Evolutionary conservation across 768 basidiomycete species (phyloP).

Genomic region (Cubamyces sp.): DNA sequence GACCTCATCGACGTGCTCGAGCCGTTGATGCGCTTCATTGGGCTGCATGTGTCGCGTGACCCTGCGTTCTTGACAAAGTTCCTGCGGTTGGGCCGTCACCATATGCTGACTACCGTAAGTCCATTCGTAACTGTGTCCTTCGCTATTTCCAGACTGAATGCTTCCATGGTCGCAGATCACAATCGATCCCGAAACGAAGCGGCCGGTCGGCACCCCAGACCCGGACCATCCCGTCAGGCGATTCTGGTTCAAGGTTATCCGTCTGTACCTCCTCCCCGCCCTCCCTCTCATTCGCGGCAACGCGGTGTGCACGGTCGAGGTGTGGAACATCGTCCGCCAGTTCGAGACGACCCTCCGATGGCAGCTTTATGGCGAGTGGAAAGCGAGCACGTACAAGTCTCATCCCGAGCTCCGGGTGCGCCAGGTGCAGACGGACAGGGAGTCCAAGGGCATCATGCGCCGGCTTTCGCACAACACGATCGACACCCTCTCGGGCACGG

Average conservation of each 20-base stretch:
- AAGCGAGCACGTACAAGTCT: conserved; percentile 65
- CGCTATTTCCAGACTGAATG: conserved; percentile 3
- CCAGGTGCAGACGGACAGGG: conserved; percentile 80
- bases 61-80: conserved; percentile 79
- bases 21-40: conserved; percentile 78
- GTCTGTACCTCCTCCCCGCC: conserved; percentile 83
- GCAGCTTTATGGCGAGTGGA: conserved; percentile 97
- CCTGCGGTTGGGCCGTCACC: conserved; percentile 72
- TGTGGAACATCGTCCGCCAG: conserved; percentile 87
- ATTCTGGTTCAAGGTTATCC: conserved; percentile 87
- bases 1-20: conserved; percentile 79
- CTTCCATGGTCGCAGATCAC: conserved; percentile 40
- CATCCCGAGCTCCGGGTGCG: conserved; percentile 83
- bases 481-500: conserved; percentile 80
- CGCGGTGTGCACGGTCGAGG: conserved; percentile 86
- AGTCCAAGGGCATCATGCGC: conserved; percentile 87
- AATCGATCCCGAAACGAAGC: conserved; percentile 65
- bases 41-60: conserved; percentile 81
- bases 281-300: conserved; percentile 84
- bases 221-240: conserved; percentile 60
- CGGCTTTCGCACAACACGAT: conserved; percentile 85
- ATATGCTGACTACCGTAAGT: conserved; percentile 59
- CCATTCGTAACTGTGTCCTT: neutral
- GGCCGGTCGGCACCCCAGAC: conserved; percentile 55
- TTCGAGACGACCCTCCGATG: conserved; percentile 83